Percentiles rank a stretch among this genome's conserved stretches.
These are phyloP conservation scores for Colletotrichum brevisporum DNA, from an alignment of 2,329 filamentous ascomycete species.

Conservation along the genomic window DNA sequence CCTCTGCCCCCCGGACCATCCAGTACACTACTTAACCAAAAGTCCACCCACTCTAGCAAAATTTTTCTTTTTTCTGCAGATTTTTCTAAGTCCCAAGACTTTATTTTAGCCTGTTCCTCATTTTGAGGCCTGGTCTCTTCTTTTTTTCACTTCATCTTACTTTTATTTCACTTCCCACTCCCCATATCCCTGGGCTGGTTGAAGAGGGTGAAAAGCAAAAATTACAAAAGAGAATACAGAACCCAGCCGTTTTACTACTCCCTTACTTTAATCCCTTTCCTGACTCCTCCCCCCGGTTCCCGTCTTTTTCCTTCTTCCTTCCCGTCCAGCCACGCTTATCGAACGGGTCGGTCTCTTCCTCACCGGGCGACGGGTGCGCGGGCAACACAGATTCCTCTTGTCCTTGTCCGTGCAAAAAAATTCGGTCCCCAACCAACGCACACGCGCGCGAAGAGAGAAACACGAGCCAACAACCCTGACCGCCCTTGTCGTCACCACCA, in stretches of 20 bases:
- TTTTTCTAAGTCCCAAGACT: constrained; percentile 31
- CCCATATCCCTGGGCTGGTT: constrained; percentile 26
- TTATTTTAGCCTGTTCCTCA: constrained; percentile 8
- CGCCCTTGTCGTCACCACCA: background rate
- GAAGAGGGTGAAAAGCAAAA: constrained; percentile 17
- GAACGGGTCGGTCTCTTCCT: constrained; percentile 20
- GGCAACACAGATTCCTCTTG: constrained; percentile 18
- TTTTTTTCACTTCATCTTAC: background rate
- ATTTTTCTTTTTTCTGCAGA: constrained; percentile 26
- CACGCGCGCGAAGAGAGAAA: background rate
- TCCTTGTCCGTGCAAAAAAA: constrained; percentile 19
- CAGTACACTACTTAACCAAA: constrained; percentile 40
- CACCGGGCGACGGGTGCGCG: constrained; percentile 33
- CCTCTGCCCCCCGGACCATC: constrained; percentile 21
- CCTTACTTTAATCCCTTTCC: constrained; percentile 25
- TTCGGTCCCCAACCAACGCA: constrained; percentile 5
- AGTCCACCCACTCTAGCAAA: constrained; percentile 37
- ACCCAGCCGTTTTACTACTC: background rate
- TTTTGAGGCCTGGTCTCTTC: too few relatives aligned
- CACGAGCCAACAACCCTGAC: constrained; percentile 21
- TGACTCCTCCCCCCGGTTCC: constrained; percentile 9
- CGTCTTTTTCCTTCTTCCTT: constrained; percentile 1
- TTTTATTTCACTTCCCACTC: constrained; percentile 28
- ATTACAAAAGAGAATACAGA: too few relatives aligned
- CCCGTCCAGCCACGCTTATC: constrained; percentile 14